Percentiles rank a stretch among this genome's conserved stretches.
Evolutionary conservation across 2,329 filamentous ascomycete species (phyloP).

Genomic region (Coniochaeta pulveracea): DNA sequence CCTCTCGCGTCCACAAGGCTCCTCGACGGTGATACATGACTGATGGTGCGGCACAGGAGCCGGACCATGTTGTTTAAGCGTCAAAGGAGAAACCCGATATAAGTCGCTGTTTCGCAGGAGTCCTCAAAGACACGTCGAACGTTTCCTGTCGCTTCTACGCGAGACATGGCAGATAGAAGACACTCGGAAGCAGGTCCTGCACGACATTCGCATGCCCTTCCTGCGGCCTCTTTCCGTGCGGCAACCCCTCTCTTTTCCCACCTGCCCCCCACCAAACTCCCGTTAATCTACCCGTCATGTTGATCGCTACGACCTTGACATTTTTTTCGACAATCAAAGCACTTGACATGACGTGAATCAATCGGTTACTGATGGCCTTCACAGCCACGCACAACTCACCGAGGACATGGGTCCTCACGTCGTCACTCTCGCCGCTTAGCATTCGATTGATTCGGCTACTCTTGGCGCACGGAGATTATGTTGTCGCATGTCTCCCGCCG

Average conservation of each 20-base stretch:
- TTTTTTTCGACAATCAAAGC: background rate
- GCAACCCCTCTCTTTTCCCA: constrained; percentile 7
- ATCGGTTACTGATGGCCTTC: constrained; percentile 22
- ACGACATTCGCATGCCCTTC: constrained; percentile 29
- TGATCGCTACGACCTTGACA: background rate
- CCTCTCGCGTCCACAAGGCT: no score
- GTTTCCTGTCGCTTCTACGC: background rate
- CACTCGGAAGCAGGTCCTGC: constrained; percentile 29
- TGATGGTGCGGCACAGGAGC: no score
- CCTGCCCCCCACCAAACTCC: constrained; percentile 1
- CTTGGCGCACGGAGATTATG: constrained; percentile 83
- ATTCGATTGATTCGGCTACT: constrained; percentile 73
- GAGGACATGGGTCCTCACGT: constrained; percentile 87
- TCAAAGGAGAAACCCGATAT: background rate
- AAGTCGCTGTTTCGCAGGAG: background rate
- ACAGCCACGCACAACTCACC: constrained; percentile 60
- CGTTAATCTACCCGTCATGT: background rate
- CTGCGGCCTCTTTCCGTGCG: constrained; percentile 42
- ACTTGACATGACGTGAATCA: background rate
- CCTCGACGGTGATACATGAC: no score
- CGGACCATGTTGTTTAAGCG: constrained; percentile 1
- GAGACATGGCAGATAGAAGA: constrained; percentile 32
- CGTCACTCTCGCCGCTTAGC: constrained; percentile 72
- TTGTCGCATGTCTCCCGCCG: constrained; percentile 73
- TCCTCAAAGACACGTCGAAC: background rate